Evolutionary conservation across 2,329 filamentous ascomycete genomes (phyloP), one percentile per base, ranked within the genome.

Genomic region (Colletotrichum melonis): DNA sequence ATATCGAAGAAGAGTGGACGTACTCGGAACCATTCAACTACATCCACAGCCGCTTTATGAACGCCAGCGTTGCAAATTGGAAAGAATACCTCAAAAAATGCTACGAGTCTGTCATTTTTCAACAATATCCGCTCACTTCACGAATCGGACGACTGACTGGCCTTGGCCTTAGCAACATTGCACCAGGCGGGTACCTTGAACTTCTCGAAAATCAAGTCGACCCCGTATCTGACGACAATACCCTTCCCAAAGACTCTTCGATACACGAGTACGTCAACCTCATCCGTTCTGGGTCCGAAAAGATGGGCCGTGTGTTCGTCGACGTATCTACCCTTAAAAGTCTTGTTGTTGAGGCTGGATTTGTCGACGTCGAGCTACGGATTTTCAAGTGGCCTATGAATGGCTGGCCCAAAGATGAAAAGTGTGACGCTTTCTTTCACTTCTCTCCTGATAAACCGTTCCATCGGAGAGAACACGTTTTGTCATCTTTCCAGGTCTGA

Each of bases 381-480:
- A 49, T 49, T 2, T 49, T 49, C 42, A 49, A 49, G 19, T 49
- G 42, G 42, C 42, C 42, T 1, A 49, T 49, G 19, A 49, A 49
- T 3, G 19, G 19, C 1, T 49, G 42, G 42, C 19, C 19, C 6
- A 22, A 49, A 19, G 42, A 49, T 22, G 19, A 22, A 8, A 49
- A 11, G 42, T 49, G 5, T 5, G 2, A 3, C 4, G 4, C 7
- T 19, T 46, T 46, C 6, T 49, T 11, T 8, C 42, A 1, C 5
- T 7, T 49, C 0, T 7, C 42, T 9, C 19, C 3, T 0, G 2
- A 8, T 3, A 4, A 19, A 3, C 42, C 3, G 1, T 49, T 9
- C 16, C 7, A n/a, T n/a, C 3, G 19, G 0, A 8, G 1, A 3
- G 2, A 9, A 49, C 38, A 16, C 6, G 16, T 7, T 42, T 42